Percentiles rank a stretch among this genome's conserved stretches.
Evolutionary conservation across 23 red algal genomes (phyloP).

Genomic region (Gracilaria vermiculophylla): DNA sequence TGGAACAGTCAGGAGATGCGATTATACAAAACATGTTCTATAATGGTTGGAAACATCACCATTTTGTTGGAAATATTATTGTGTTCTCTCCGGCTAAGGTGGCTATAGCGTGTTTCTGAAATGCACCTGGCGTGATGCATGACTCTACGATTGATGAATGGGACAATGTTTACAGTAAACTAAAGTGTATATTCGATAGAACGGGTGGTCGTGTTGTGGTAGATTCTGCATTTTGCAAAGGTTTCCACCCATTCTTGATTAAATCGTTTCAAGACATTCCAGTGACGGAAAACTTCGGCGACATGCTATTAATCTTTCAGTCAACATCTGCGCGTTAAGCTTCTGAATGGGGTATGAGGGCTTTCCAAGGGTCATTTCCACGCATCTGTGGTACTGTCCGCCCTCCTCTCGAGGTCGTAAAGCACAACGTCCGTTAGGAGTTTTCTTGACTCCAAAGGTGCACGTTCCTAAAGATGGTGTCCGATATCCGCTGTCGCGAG

Average conservation of each 20-base stretch:
- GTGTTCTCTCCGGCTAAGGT: background rate
- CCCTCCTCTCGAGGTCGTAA: no score
- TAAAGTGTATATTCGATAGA: background rate
- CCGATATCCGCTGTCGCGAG: no score
- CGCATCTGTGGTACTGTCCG: no score
- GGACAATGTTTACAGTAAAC: background rate
- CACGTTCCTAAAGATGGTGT: no score
- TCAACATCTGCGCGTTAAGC: background rate
- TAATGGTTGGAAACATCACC: background rate
- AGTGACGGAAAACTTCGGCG: background rate
- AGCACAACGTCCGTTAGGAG: no score
- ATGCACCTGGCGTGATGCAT: slow-evolving; percentile 10
- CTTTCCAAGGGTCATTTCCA: slow-evolving; percentile 3
- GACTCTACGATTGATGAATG: slow-evolving; percentile 19
- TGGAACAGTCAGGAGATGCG: background rate
- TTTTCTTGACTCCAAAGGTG: no score
- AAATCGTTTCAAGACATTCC: slow-evolving; percentile 14
- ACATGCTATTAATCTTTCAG: background rate
- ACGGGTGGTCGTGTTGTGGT: background rate
- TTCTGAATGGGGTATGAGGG: slow-evolving; percentile 22
- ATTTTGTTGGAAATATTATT: background rate
- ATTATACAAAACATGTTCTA: slow-evolving; percentile 3
- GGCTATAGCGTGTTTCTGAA: background rate
- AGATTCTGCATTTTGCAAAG: slow-evolving; percentile 11
- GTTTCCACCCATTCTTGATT: slow-evolving; percentile 3